phyloP scores from a whole-genome alignment of 345 rosid genomes.

The Citrus inodora region DNA sequence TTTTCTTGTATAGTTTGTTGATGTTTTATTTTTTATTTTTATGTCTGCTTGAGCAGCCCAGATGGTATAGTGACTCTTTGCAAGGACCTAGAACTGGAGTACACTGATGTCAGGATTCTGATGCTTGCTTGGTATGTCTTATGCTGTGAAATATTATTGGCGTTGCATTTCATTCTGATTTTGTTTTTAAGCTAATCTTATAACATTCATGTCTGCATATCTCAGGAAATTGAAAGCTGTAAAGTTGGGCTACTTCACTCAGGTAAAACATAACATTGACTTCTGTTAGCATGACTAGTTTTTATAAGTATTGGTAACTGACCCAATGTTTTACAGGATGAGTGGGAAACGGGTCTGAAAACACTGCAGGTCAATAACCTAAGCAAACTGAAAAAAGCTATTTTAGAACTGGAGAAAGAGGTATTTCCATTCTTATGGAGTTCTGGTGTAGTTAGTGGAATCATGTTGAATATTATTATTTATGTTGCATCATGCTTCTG shows the following conservation, averaged over 20 bases:
- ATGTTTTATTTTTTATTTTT: background rate
- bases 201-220: slow-evolving; percentile 5
- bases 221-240: slow-evolving; percentile 54
- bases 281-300: background rate
- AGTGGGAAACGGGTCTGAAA: slow-evolving; percentile 50
- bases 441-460: background rate
- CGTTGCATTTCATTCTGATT: background rate
- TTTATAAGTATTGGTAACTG: background rate
- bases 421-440: slow-evolving; percentile 17
- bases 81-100: slow-evolving; percentile 39
- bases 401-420: slow-evolving; percentile 41
- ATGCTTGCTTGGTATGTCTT: slow-evolving; percentile 51
- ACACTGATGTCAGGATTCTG: slow-evolving; percentile 48
- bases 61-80: slow-evolving; percentile 53
- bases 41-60: slow-evolving; percentile 40
- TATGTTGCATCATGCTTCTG: background rate
- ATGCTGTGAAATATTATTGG: background rate
- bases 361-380: slow-evolving; percentile 34
- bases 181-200: background rate
- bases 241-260: slow-evolving; percentile 49
- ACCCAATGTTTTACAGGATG: slow-evolving; percentile 30
- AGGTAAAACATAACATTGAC: slow-evolving; percentile 21
- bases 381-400: slow-evolving; percentile 32
- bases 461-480: background rate
- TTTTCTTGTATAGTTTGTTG: background rate